phyloP scores from a whole-genome alignment of 1,139 yeast genomes.

The Candida freyschussii region DNA sequence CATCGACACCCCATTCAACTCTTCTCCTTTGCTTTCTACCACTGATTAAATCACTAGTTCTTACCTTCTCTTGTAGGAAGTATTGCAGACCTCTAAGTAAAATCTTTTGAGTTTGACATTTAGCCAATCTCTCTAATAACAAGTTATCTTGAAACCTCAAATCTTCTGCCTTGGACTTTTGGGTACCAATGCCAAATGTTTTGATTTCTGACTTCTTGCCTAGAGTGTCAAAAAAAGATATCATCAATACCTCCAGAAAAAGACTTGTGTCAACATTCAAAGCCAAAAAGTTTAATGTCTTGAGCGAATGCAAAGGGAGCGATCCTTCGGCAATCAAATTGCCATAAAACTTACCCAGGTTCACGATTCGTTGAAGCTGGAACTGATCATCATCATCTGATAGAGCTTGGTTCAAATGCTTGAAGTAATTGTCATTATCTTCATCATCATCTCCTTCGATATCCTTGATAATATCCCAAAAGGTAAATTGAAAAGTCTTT shows the following conservation, averaged over 20 bases:
- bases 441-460: slow-evolving; percentile 52
- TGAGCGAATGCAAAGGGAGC: slow-evolving; percentile 65
- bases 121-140: slow-evolving; percentile 50
- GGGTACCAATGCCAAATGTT: slow-evolving; percentile 43
- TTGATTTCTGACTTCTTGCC: slow-evolving; percentile 61
- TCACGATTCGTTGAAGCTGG: slow-evolving; percentile 56
- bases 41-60: slow-evolving; percentile 45
- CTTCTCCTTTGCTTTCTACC: slow-evolving; percentile 58
- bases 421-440: slow-evolving; percentile 28
- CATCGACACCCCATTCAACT: slow-evolving; percentile 66
- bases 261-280: slow-evolving; percentile 60
- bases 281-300: slow-evolving; percentile 70
- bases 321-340: slow-evolving; percentile 66
- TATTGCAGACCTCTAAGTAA: slow-evolving; percentile 70
- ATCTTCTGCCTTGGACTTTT: slow-evolving; percentile 31
- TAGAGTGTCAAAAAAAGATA: slow-evolving; percentile 58
- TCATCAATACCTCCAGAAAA: slow-evolving; percentile 69
- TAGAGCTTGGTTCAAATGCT: slow-evolving; percentile 27
- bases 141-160: slow-evolving; percentile 49
- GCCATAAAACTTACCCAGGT: slow-evolving; percentile 79
- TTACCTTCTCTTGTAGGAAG: slow-evolving; percentile 54
- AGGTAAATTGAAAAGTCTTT: slow-evolving; percentile 80
- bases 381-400: slow-evolving; percentile 40
- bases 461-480: slow-evolving; percentile 85
- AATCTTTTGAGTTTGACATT: slow-evolving; percentile 58